Evolutionary conservation across 2,329 filamentous ascomycete genomes (phyloP).

Genomic region (Trichoderma sp.): DNA sequence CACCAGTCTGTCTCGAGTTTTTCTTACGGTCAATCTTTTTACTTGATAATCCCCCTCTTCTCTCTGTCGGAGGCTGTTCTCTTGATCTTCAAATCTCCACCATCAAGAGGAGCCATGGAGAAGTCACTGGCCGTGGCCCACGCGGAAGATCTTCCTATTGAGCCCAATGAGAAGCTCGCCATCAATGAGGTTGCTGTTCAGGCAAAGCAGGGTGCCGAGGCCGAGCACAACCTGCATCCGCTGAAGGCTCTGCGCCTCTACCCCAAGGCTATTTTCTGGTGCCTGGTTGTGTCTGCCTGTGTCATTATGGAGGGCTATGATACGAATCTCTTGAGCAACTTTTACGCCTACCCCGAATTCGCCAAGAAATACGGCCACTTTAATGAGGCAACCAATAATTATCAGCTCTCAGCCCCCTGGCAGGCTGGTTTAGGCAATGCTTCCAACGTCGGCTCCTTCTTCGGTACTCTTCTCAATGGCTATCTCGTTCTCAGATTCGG

Average conservation of each 20-base stretch:
- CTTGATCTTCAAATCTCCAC: constrained; percentile 1
- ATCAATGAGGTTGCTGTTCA: constrained; percentile 6
- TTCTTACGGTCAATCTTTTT: not conserved
- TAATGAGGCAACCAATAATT: constrained; percentile 23
- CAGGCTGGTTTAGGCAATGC: constrained; percentile 50
- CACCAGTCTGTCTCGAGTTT: not conserved
- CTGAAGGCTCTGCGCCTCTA: constrained; percentile 33
- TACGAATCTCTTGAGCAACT: constrained; percentile 38
- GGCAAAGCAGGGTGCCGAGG: constrained; percentile 12
- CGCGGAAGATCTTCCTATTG: constrained; percentile 11
- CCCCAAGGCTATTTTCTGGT: constrained; percentile 42
- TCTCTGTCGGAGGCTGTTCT: not conserved
- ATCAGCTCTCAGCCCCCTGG: constrained; percentile 51
- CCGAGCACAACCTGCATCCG: constrained; percentile 22
- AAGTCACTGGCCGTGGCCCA: constrained; percentile 2
- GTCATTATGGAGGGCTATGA: constrained; percentile 49
- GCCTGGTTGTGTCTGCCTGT: constrained; percentile 37
- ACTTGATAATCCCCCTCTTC: not conserved
- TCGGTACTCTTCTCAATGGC: constrained; percentile 49
- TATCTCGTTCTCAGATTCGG: constrained; percentile 48
- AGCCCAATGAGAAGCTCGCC: not conserved
- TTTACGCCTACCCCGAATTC: constrained; percentile 38
- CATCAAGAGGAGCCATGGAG: constrained; percentile 7
- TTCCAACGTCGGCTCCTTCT: constrained; percentile 47
- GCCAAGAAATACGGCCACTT: constrained; percentile 17